Evolutionary conservation across 306 rosid species (phyloP), one percentile per base, ranked within the genome.

Genomic region (Purshia tridentata): DNA sequence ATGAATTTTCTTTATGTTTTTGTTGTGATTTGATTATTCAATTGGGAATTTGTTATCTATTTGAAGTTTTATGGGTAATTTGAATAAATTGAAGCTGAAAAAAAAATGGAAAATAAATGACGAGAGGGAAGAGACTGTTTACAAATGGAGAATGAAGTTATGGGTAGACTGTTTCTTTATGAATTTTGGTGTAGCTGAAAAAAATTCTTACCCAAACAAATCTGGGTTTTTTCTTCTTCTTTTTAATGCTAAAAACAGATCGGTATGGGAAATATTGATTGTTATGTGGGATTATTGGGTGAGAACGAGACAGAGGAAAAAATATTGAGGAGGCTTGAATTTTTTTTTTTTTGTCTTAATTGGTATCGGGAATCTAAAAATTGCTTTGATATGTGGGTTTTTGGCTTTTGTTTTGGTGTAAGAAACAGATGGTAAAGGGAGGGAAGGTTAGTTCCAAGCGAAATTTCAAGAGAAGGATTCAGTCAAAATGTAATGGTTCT

Each of bases 371-470:
- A 63, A 22, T 35, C n/a, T 64, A n/a, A 14, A 48, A 50, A 20
- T 64, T 58, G 78, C 14, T 29, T 57, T 67, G 61, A 73, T 74
- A 35, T 8, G 66, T 61, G 66, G 69, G 14, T 70, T 75, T 58
- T 51, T 65, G 61, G 10, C 0, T 1, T 13, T 12, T 64, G 72
- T 64, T 41, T 76, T 81, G 81, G 69, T 86, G 84, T 65, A 8
- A 72, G 85, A 73, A 72, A 72, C 86, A 91, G 89, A 94, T 94
- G 99, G 99, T 75, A 15, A 94, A 88, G 95, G 96, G 95, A 81
- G 87, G 93, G 73, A 90, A 78, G 81, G 77, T 81, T 73, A 69
- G 86, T 80, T 57, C 88, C 77, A 90, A 78, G 72, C 66, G 76
- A 23, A 82, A 69, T 74, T 74, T 72, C 20, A 84, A 82, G 47